A percentile compares a stretch with the other conserved stretches of the same genome.
phyloP scores from a whole-genome alignment of 805 yeast species.

The Priceomyces fermenticarens region DNA sequence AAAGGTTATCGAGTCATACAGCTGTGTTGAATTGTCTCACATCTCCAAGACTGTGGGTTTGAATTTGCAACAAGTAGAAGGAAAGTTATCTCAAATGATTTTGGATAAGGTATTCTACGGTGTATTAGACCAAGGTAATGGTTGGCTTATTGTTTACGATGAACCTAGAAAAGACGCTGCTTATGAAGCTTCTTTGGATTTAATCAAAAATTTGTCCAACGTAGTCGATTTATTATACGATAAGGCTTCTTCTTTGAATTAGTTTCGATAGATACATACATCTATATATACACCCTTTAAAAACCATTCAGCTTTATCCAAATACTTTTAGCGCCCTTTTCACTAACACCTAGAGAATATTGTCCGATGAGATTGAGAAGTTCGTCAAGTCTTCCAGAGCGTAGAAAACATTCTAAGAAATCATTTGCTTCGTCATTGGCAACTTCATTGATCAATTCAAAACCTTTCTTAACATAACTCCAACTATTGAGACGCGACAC shows the following conservation, averaged over 20 bases:
- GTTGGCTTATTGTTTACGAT: slow-evolving; percentile 91
- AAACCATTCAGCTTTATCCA: slow-evolving; percentile 19
- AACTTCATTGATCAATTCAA: slow-evolving; percentile 57
- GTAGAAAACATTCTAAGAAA: slow-evolving; percentile 58
- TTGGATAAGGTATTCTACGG: slow-evolving; percentile 94
- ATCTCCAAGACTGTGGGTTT: slow-evolving; percentile 85
- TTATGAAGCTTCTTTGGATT: slow-evolving; percentile 81
- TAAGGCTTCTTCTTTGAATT: slow-evolving; percentile 84
- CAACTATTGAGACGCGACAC: slow-evolving; percentile 35
- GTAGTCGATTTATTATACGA: slow-evolving; percentile 91
- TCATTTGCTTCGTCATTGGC: slow-evolving; percentile 62
- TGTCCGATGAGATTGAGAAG: slow-evolving; percentile 54
- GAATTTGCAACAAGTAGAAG: slow-evolving; percentile 85
- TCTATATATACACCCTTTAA: slow-evolving; percentile 11
- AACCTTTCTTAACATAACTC: slow-evolving; percentile 53
- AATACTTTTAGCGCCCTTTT: slow-evolving; percentile 44
- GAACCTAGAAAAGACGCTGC: slow-evolving; percentile 86
- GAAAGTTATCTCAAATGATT: slow-evolving; percentile 93
- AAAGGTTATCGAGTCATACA: slow-evolving; percentile 93
- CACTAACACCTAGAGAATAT: slow-evolving; percentile 51
- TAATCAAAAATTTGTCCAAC: slow-evolving; percentile 79
- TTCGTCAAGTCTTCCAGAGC: slow-evolving; percentile 53
- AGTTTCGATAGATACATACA: background rate
- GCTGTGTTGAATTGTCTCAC: slow-evolving; percentile 90
- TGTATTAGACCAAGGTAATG: slow-evolving; percentile 96